Percentiles rank a stretch among this genome's conserved stretches.
These are phyloP conservation scores for Plantago elongata DNA, from an alignment of 257 asterid species.

Conservation along the genomic window DNA sequence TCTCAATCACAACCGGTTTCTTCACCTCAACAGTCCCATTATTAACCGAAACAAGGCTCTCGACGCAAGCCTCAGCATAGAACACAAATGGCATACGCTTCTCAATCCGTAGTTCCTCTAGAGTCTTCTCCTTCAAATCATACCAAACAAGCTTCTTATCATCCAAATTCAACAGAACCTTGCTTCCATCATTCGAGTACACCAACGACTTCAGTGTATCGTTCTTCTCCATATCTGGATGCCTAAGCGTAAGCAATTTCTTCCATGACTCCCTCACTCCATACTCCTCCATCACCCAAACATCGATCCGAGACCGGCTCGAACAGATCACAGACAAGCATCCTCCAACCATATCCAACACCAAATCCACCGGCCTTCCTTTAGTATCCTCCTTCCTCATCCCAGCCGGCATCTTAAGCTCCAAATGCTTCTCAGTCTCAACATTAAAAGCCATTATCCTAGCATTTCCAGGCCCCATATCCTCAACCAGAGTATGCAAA, in stretches of 20 bases:
- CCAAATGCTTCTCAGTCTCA: constrained; percentile 36
- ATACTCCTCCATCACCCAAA: constrained; percentile 72
- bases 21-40: constrained; percentile 21
- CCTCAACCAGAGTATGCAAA: constrained; percentile 40
- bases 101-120: constrained; percentile 26
- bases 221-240: constrained; percentile 29
- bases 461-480: not conserved
- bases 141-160: constrained; percentile 45
- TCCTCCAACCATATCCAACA: constrained; percentile 40
- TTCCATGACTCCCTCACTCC: constrained; percentile 59
- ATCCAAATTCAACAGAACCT: constrained; percentile 38
- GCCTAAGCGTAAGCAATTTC: constrained; percentile 38
- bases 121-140: constrained; percentile 27
- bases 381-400: constrained; percentile 8
- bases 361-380: constrained; percentile 15
- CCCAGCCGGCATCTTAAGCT: constrained; percentile 37
- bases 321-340: constrained; percentile 36
- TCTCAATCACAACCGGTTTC: constrained; percentile 19
- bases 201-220: constrained; percentile 32
- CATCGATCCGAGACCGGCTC: constrained; percentile 23
- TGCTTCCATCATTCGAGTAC: constrained; percentile 35
- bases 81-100: constrained; percentile 43
- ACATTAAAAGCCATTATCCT: constrained; percentile 49
- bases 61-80: constrained; percentile 40
- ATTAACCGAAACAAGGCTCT: constrained; percentile 36